phyloP scores from a whole-genome alignment of 768 basidiomycete species.

The Suillus sp. region DNA sequence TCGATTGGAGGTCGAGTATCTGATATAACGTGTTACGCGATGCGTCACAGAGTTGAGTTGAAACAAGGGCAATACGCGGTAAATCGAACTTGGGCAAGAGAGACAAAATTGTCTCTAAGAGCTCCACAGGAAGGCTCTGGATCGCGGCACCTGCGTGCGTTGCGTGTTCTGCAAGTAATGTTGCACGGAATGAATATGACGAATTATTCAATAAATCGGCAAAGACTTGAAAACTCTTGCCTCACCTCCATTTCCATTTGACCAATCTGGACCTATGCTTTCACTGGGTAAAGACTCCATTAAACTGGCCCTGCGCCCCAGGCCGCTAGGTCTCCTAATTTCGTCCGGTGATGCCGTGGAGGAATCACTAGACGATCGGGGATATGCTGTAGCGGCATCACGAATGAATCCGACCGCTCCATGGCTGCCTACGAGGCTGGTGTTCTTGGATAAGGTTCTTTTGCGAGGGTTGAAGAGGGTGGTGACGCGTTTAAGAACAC shows the following conservation, averaged over 20 bases:
- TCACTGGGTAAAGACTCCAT: constrained; percentile 21
- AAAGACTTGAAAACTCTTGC: constrained; percentile 20
- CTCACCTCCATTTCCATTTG: neutral
- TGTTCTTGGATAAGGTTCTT: constrained; percentile 21
- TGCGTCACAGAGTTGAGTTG: constrained; percentile 23
- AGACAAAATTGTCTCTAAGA: constrained; percentile 25
- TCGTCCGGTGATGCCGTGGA: constrained; percentile 30
- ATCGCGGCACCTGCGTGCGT: neutral
- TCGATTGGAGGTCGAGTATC: constrained; percentile 22
- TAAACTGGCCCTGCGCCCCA: constrained; percentile 33
- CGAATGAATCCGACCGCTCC: constrained; percentile 22
- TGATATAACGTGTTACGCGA: constrained; percentile 28
- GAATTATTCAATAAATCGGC: constrained; percentile 20
- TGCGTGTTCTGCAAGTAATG: constrained; percentile 1
- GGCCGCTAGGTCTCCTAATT: constrained; percentile 34
- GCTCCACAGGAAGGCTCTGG: constrained; percentile 21
- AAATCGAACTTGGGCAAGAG: constrained; percentile 25
- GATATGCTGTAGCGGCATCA: constrained; percentile 19
- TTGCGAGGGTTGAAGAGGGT: constrained; percentile 30
- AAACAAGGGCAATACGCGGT: constrained; percentile 25
- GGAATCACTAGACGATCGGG: constrained; percentile 27
- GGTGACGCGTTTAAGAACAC: constrained; percentile 31
- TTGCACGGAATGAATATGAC: neutral
- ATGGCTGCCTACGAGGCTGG: constrained; percentile 5
- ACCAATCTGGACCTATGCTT: constrained; percentile 13